phyloP scores from a whole-genome alignment of 2,329 filamentous ascomycete species.

The Coniochaeta hoffmannii region DNA sequence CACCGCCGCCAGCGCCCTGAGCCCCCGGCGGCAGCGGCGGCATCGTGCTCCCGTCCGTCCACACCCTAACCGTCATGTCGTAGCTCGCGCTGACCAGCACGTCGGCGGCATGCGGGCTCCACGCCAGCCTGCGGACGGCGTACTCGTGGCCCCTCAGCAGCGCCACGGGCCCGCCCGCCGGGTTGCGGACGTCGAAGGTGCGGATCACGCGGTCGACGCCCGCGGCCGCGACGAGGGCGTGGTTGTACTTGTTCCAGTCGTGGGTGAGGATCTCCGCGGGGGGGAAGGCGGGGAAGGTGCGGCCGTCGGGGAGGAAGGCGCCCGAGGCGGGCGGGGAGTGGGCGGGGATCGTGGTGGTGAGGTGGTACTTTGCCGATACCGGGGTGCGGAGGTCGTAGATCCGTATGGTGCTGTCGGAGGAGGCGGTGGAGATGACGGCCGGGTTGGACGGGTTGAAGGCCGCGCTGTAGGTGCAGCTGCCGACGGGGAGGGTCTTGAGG shows the following conservation, averaged over 20 bases:
- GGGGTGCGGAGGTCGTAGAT: conserved; percentile 90
- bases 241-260: conserved; percentile 98
- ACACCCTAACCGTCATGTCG: conserved; percentile 94
- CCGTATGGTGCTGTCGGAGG: conserved; percentile 80
- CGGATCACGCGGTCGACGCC: conserved; percentile 84
- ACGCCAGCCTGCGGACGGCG: conserved; percentile 75
- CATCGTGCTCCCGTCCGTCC: conserved; percentile 63
- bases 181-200: conserved; percentile 82
- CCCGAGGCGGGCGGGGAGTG: conserved; percentile 51
- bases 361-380: conserved; percentile 77
- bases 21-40: conserved; percentile 16
- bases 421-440: conserved; percentile 77
- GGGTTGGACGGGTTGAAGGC: conserved; percentile 85
- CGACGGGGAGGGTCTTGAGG: conserved; percentile 79
- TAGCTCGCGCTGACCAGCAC: conserved; percentile 85
- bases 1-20: too few species aligned
- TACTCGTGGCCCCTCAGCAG: conserved; percentile 83
- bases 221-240: conserved; percentile 75
- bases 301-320: conserved; percentile 17
- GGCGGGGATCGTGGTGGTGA: conserved; percentile 75
- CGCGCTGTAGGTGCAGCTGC: conserved; percentile 91
- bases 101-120: conserved; percentile 91
- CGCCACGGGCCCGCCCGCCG: conserved; percentile 62
- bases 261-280: conserved; percentile 85
- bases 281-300: conserved; percentile 30